These are phyloP conservation scores for Nicotiana rustica DNA, from an alignment of 305 asterid genomes.

Conservation along the genomic window DNA sequence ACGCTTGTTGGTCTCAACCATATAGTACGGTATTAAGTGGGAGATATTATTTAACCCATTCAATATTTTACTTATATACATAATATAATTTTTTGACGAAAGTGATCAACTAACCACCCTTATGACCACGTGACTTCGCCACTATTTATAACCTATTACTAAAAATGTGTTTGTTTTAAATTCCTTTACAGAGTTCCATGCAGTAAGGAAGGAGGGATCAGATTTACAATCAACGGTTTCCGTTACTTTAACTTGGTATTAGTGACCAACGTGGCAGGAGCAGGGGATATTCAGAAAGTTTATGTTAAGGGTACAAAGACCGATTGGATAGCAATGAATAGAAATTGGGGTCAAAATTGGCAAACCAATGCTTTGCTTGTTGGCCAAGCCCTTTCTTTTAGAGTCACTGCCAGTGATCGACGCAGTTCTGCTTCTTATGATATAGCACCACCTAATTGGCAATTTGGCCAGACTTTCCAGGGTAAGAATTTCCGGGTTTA, in stretches of 20 bases:
- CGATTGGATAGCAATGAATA: constrained; percentile 37
- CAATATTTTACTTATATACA: too few relatives aligned
- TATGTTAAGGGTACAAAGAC: constrained; percentile 41
- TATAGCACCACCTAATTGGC: constrained; percentile 42
- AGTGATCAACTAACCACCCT: too few relatives aligned
- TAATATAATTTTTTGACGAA: too few relatives aligned
- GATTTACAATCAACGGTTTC: constrained; percentile 67
- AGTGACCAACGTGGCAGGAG: constrained; percentile 66
- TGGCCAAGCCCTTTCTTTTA: constrained; percentile 40
- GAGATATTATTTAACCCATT: too few relatives aligned
- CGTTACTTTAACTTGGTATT: constrained; percentile 68
- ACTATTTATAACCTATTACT: neutral
- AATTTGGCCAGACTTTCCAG: constrained; percentile 42
- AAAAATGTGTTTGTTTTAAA: neutral
- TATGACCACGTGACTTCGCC: too few relatives aligned
- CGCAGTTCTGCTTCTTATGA: constrained; percentile 41
- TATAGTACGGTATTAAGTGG: too few relatives aligned
- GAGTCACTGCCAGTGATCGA: constrained; percentile 40
- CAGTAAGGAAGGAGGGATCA: constrained; percentile 57
- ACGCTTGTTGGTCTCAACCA: too few relatives aligned
- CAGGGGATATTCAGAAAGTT: constrained; percentile 36
- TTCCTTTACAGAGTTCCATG: constrained; percentile 56
- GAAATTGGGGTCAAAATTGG: constrained; percentile 49
- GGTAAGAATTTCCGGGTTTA: constrained; percentile 41
- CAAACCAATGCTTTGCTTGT: constrained; percentile 36